Evolutionary conservation across 2,329 filamentous ascomycete genomes (phyloP), one percentile per base, ranked within the genome.

Genomic region (Pseudonectria buxi): DNA sequence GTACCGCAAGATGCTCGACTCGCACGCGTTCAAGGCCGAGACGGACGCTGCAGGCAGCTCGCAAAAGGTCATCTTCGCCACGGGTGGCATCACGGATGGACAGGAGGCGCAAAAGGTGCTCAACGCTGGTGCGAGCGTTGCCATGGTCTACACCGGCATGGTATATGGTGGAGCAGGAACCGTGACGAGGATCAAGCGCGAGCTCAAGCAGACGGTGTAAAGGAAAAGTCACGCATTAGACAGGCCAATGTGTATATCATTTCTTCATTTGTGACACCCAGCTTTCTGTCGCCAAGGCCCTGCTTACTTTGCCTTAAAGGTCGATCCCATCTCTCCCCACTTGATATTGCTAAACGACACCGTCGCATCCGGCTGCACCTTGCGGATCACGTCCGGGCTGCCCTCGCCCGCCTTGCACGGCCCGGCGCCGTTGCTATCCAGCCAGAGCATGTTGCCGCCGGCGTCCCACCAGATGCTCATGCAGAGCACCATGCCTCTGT

Each of bases 71-170:
- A 83, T 98, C 41, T 96, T 96, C 56, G 90, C 90, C 1, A 92
- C 87, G 0, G 92, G 92, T 1, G 92, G 92, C 13, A 90, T 98
- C 54, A 92, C 84, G 2, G 90, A 83, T 46, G 92, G 92, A 4
- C 73, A 83, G 44, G 83, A 96, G 63, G 94, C 87, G 7, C 66
- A 86, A 11, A 72, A 85, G 62, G 77, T 90, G 6, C 69, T 96
- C 32, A 85, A 94, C 47, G 88, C 89, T 0, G 92, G 92, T 7
- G 92, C 92, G 0, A 90, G 83, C 50, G 81, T 94, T 11, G 88
- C 87, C 3, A 92, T 94, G 78, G 72, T 95, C 34, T 96, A 96
- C 60, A 98, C 92, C 0, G 83, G 67, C 1, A 61, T 81, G 53
- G 72, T 78, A 2, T 83, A 83, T 43, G 75, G 76, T 10, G 79